Base-by-base conservation (phyloP, 2,329 filamentous ascomycete species). In the Stachybotrys elegans region DNA sequence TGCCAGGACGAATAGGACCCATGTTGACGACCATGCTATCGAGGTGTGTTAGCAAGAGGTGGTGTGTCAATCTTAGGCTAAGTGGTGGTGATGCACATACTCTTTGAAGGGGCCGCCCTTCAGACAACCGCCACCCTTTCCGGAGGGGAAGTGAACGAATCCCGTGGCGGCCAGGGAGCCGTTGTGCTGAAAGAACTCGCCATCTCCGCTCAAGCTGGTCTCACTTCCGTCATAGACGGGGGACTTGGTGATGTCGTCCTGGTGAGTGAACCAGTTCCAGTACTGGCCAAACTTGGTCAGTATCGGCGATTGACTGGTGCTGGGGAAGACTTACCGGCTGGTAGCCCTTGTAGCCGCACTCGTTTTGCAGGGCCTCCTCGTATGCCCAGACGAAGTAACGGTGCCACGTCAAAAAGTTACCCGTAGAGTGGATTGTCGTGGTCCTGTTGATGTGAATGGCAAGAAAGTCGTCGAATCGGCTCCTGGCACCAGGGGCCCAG, bases 61-160 rank as follows among this genome's bases (percentile, higher is more conserved):
- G n/a, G n/a, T n/a, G n/a, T n/a, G n/a, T n/a, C n/a, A n/a, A 56
- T 16, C 17, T 11, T n/a, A 8, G n/a, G 31, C n/a, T n/a, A n/a
- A n/a, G n/a, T 34, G n/a, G 16, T 6, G 7, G 27, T 29, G 11
- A 40, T 20, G 22, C 31, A 51, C 58, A 35, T 47, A 70, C 66
- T 77, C 63, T 51, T 63, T 68, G 60, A 79, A 78, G 0, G 76
- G 76, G 0, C 76, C 76, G 0, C 58, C 62, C 32, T 60, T 53
- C 5, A 79, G 57, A 50, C 75, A 79, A 22, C 76, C 79, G 36
- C 79, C 79, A 9, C 79, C 78, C 8, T 67, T 66, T n/a, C 74
- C 78, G 69, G 68, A 4, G 71, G 73, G 21, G 7, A 71, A 40
- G 16, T 38, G 35, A n/a, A 51, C 37, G 2, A 36, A n/a, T 13